A percentile compares a stretch with the other conserved stretches of the same genome.
phyloP scores from a whole-genome alignment of 352 stramenopile species.

The Chrysophaeum taylorii region DNA sequence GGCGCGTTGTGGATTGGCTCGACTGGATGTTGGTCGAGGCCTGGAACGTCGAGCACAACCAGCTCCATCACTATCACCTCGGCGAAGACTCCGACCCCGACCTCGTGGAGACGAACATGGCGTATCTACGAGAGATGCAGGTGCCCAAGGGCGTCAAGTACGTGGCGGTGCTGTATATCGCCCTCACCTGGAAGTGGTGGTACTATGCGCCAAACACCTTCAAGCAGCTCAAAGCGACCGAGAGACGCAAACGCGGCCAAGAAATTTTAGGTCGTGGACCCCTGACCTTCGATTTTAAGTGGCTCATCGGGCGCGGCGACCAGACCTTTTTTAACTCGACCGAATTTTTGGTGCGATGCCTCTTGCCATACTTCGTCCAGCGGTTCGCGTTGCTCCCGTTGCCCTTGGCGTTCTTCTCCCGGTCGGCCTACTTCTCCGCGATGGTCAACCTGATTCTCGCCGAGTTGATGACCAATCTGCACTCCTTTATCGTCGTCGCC shows the following conservation, averaged over 20 bases:
- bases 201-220: slow-evolving; percentile 65
- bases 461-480: slow-evolving; percentile 54
- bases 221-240: slow-evolving; percentile 48
- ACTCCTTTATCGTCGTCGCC: slow-evolving; percentile 55
- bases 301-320: background rate
- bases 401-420: slow-evolving; percentile 28
- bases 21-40: slow-evolving; percentile 60
- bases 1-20: slow-evolving; percentile 24
- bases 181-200: slow-evolving; percentile 57
- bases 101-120: slow-evolving; percentile 54
- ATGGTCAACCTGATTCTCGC: slow-evolving; percentile 52
- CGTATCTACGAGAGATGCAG: slow-evolving; percentile 38
- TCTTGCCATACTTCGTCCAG: slow-evolving; percentile 47
- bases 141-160: slow-evolving; percentile 44
- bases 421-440: slow-evolving; percentile 37
- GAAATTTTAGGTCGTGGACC: too few species aligned
- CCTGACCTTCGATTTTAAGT: slow-evolving; percentile 7
- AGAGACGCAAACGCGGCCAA: too few species aligned
- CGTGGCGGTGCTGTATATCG: slow-evolving; percentile 35
- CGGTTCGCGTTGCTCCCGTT: slow-evolving; percentile 53
- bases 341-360: slow-evolving; percentile 42
- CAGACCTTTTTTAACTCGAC: background rate
- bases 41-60: slow-evolving; percentile 65
- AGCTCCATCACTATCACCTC: slow-evolving; percentile 57
- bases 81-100: slow-evolving; percentile 51